These are phyloP conservation scores for Cercospora canescens DNA, from an alignment of 2,329 filamentous ascomycete genomes.

Conservation along the genomic window DNA sequence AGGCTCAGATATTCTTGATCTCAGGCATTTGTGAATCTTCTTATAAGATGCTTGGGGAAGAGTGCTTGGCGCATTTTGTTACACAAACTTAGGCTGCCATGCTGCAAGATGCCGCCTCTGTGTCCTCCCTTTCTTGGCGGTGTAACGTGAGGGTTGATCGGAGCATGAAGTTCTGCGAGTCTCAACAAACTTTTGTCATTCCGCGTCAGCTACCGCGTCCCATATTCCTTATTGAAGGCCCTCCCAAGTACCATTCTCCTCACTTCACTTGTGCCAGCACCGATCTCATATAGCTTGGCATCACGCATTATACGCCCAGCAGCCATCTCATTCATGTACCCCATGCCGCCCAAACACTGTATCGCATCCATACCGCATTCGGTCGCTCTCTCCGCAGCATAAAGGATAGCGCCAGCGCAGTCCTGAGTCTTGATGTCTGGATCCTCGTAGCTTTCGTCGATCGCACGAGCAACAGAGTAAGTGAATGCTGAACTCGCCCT, in stretches of 20 bases:
- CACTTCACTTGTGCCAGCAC: constrained; percentile 92
- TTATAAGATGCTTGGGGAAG: background rate
- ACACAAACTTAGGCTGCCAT: background rate
- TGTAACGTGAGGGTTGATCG: background rate
- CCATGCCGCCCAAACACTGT: constrained; percentile 91
- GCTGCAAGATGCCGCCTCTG: background rate
- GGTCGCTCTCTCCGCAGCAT: constrained; percentile 86
- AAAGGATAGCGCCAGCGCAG: constrained; percentile 90
- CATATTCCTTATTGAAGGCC: constrained; percentile 83
- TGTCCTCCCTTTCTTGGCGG: background rate
- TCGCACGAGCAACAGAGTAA: constrained; percentile 73
- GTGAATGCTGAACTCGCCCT: constrained; percentile 85
- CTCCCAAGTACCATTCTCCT: constrained; percentile 91
- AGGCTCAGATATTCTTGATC: too few species aligned
- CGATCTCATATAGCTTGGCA: constrained; percentile 89
- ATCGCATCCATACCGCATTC: constrained; percentile 86
- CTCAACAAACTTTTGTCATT: background rate
- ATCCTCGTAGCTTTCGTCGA: constrained; percentile 62
- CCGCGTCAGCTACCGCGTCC: background rate
- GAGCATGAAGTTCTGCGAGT: background rate
- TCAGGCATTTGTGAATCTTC: too few species aligned
- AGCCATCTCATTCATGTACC: constrained; percentile 93
- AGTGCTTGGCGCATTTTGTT: background rate
- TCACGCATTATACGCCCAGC: constrained; percentile 80
- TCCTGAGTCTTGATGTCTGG: constrained; percentile 75